A percentile compares a stretch with the other conserved stretches of the same genome.
These are phyloP conservation scores for Pyrenophora teres DNA, from an alignment of 2,329 filamentous ascomycete species.

Conservation along the genomic window DNA sequence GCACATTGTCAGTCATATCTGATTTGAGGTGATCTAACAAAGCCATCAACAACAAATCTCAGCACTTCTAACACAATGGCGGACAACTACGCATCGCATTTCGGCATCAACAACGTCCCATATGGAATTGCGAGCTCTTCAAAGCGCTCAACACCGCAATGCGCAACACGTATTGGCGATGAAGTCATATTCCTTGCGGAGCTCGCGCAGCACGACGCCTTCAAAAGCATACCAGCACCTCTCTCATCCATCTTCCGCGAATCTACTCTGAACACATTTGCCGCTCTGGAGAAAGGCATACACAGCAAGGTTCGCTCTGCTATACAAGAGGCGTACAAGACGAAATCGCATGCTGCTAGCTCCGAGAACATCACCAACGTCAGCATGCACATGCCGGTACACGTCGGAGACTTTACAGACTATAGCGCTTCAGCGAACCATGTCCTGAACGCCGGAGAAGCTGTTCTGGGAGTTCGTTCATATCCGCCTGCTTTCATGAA, in stretches of 20 bases:
- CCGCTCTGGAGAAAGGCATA: slow-evolving; percentile 49
- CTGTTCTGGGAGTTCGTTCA: slow-evolving; percentile 26
- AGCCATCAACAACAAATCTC: too few species aligned
- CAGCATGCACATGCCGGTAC: slow-evolving; percentile 60
- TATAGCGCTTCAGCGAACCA: slow-evolving; percentile 62
- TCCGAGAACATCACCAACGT: slow-evolving; percentile 48
- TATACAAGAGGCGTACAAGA: slow-evolving; percentile 46
- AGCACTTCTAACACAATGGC: slow-evolving; percentile 17
- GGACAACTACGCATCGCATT: slow-evolving; percentile 33
- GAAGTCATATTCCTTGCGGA: slow-evolving; percentile 58
- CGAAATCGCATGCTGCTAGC: slow-evolving; percentile 13
- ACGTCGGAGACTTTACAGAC: slow-evolving; percentile 62
- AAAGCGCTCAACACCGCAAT: slow-evolving; percentile 43
- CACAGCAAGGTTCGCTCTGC: slow-evolving; percentile 50
- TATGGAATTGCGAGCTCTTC: slow-evolving; percentile 38
- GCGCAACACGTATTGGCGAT: slow-evolving; percentile 58
- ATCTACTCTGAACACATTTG: slow-evolving; percentile 55
- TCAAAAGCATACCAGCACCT: slow-evolving; percentile 28
- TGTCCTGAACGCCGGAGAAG: slow-evolving; percentile 56
- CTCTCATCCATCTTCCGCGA: slow-evolving; percentile 39
- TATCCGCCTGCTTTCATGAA: slow-evolving; percentile 37
- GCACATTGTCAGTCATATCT: background rate
- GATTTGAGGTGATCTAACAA: background rate
- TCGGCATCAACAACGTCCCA: slow-evolving; percentile 39
- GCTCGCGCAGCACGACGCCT: slow-evolving; percentile 43